Evolutionary conservation across 1,139 yeast genomes (phyloP).

Genomic region (Magnusiomyces magnusii): DNA sequence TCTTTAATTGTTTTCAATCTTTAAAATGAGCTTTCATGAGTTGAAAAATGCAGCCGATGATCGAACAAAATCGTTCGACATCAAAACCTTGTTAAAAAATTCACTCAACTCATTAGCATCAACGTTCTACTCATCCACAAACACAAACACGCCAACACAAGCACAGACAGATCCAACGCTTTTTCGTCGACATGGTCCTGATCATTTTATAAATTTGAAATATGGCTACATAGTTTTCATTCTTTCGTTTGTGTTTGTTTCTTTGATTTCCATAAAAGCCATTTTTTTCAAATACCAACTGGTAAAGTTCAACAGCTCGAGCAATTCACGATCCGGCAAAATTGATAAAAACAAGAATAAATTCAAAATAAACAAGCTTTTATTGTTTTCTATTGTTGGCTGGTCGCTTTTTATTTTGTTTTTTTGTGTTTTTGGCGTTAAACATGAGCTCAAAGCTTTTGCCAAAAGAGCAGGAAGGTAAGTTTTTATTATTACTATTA

Average conservation of each 20-base stretch:
- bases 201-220: slow-evolving; percentile 35
- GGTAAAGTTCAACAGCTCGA: not conserved
- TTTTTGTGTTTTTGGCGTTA: slow-evolving; percentile 25
- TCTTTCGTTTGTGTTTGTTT: slow-evolving; percentile 27
- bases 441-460: slow-evolving; percentile 22
- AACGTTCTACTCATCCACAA: too few relatives aligned
- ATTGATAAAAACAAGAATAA: too few relatives aligned
- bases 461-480: slow-evolving; percentile 32
- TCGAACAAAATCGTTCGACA: too few relatives aligned
- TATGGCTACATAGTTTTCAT: slow-evolving; percentile 44
- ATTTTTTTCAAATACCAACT: not conserved
- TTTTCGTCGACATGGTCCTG: slow-evolving; percentile 31
- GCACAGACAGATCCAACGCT: not conserved
- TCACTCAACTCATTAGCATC: too few relatives aligned
- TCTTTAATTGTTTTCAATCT: too few relatives aligned
- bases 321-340: too few relatives aligned
- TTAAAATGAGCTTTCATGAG: too few relatives aligned
- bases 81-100: too few relatives aligned
- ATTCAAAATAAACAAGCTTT: too few relatives aligned
- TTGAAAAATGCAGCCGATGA: too few relatives aligned
- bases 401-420: slow-evolving; percentile 35
- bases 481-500: not conserved
- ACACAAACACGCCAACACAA: too few relatives aligned
- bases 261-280: not conserved
- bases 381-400: slow-evolving; percentile 31